phyloP scores from a whole-genome alignment of 768 basidiomycete species.

The Rhizopogon roseolus region DNA sequence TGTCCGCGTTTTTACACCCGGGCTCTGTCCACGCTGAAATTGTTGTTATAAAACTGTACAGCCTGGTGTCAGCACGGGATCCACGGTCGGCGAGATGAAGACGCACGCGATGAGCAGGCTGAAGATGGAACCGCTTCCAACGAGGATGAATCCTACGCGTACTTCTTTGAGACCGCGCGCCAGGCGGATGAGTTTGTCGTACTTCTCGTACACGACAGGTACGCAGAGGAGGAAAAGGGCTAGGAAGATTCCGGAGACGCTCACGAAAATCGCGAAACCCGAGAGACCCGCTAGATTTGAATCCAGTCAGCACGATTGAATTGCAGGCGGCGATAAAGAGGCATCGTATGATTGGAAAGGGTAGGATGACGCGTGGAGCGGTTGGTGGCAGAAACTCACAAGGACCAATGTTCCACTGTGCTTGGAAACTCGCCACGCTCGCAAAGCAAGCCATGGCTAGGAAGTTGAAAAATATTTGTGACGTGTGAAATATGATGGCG shows the following conservation, averaged over 20 bases:
- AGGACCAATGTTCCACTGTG: constrained; percentile 77
- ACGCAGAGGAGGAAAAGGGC: constrained; percentile 70
- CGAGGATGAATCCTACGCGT: constrained; percentile 81
- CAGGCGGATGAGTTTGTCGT: constrained; percentile 72
- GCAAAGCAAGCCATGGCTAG: constrained; percentile 90
- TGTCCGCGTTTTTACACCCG: constrained; percentile 80
- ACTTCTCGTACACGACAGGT: constrained; percentile 81
- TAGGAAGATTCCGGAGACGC: constrained; percentile 67
- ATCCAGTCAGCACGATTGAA: constrained; percentile 11
- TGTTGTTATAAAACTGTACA: constrained; percentile 63
- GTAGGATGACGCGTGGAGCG: neutral
- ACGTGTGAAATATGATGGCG: constrained; percentile 67
- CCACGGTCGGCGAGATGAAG: constrained; percentile 2
- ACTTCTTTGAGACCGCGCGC: constrained; percentile 80
- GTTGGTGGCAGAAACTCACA: constrained; percentile 49
- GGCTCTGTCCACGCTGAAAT: constrained; percentile 86
- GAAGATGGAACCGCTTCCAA: constrained; percentile 59
- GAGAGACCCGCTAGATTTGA: constrained; percentile 67
- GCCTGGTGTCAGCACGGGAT: constrained; percentile 10
- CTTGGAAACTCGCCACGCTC: constrained; percentile 84
- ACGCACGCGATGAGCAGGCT: constrained; percentile 77
- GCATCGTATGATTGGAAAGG: neutral
- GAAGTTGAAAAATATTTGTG: constrained; percentile 90
- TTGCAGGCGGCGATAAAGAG: neutral
- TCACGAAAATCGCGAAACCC: constrained; percentile 80